These are phyloP conservation scores for Gyromitra esculenta DNA, from an alignment of 2,329 filamentous ascomycete genomes.

Conservation along the genomic window DNA sequence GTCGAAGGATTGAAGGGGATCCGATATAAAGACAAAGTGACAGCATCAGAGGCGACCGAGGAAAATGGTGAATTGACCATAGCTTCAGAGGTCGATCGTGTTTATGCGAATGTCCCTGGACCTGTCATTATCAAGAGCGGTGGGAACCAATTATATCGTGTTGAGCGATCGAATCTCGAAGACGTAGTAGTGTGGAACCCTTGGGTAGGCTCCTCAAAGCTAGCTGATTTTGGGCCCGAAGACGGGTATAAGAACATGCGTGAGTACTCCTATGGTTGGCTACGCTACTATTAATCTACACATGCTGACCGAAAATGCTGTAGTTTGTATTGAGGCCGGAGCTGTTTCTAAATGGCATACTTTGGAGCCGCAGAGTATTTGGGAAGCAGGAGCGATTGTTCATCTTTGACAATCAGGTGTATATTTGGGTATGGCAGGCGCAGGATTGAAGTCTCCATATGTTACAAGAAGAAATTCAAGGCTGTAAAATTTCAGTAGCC, in stretches of 20 bases:
- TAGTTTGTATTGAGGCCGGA: conserved; percentile 88
- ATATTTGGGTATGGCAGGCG: not conserved
- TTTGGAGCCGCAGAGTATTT: conserved; percentile 79
- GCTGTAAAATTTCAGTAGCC: conserved; percentile 13
- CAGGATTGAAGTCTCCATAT: conserved; percentile 21
- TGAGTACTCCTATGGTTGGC: conserved; percentile 14
- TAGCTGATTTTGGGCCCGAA: conserved; percentile 87
- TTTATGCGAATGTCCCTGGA: conserved; percentile 78
- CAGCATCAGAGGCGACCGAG: conserved; percentile 71
- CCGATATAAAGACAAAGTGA: conserved; percentile 84
- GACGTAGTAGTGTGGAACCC: conserved; percentile 98
- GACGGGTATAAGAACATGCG: conserved; percentile 88
- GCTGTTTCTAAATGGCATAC: conserved; percentile 82
- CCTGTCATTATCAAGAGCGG: conserved; percentile 69
- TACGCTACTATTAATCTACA: not conserved
- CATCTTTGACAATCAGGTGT: conserved; percentile 44
- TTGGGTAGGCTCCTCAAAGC: conserved; percentile 84
- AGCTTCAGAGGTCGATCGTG: conserved; percentile 82
- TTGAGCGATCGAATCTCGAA: conserved; percentile 83
- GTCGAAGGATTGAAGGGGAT: conserved; percentile 80
- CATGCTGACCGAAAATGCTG: conserved; percentile 1
- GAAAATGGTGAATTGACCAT: conserved; percentile 74
- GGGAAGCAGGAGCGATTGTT: conserved; percentile 67
- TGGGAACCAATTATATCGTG: conserved; percentile 73
- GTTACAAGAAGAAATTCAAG: conserved; percentile 16